Conservation (phyloP, 306 rosid genomes). For the Trifolium subterraneum region DNA sequence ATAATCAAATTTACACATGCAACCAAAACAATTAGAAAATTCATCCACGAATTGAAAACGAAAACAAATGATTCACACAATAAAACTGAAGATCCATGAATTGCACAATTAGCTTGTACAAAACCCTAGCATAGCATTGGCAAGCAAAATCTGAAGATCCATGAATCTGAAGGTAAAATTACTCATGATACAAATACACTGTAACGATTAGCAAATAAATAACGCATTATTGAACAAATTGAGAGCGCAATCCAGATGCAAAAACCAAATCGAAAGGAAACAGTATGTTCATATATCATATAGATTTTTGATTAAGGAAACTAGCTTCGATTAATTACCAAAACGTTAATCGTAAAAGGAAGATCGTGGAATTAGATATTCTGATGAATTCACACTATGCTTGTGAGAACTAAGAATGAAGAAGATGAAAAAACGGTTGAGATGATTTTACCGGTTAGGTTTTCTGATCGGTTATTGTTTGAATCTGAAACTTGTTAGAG, state of each 20-base stretch:
- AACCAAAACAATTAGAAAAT: not conserved
- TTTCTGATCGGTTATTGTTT: not conserved
- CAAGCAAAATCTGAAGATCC: not conserved
- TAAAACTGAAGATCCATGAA: not conserved
- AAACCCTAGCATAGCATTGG: slow-evolving; percentile 13
- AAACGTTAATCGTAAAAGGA: not conserved
- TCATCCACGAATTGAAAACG: not conserved
- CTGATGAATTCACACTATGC: slow-evolving; percentile 14
- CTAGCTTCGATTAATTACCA: not conserved
- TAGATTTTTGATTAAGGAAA: slow-evolving; percentile 18
- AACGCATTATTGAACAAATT: slow-evolving; percentile 17
- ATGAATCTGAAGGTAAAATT: not conserved
- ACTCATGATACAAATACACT: not conserved
- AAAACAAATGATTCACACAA: not conserved
- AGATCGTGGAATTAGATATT: slow-evolving; percentile 11
- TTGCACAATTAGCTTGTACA: not conserved
- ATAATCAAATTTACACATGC: too few relatives aligned
- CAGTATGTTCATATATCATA: not conserved
- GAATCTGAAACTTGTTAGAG: not conserved
- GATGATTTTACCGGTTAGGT: slow-evolving; percentile 9
- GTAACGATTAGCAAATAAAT: slow-evolving; percentile 1
- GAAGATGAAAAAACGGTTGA: not conserved
- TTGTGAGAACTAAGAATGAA: not conserved
- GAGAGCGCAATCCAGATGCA: not conserved
- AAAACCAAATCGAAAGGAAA: slow-evolving; percentile 4